These are phyloP conservation scores for Ophiostoma triangulosporum DNA, from an alignment of 2,329 filamentous ascomycete species.

Conservation along the genomic window DNA sequence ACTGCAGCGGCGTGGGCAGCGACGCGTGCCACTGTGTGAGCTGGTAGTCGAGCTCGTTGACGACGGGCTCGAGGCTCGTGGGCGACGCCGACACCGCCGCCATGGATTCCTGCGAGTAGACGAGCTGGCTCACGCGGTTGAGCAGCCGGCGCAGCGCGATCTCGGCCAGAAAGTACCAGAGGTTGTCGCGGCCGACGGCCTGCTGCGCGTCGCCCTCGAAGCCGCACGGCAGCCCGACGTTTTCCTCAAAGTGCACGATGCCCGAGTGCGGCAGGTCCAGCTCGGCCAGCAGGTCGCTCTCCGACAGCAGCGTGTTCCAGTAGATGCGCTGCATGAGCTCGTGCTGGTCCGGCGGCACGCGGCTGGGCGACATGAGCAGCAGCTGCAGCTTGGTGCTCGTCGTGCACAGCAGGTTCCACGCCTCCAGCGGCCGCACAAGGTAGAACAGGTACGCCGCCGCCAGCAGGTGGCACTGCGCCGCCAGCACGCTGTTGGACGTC, in stretches of 20 bases:
- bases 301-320: slow-evolving; percentile 72
- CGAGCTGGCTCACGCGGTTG: slow-evolving; percentile 66
- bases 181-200: slow-evolving; percentile 53
- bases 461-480: slow-evolving; percentile 67
- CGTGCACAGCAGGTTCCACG: slow-evolving; percentile 67
- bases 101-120: slow-evolving; percentile 62
- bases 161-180: slow-evolving; percentile 79
- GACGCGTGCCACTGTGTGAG: slow-evolving; percentile 76
- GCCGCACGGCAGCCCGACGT: slow-evolving; percentile 62
- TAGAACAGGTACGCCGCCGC: slow-evolving; percentile 76
- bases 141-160: slow-evolving; percentile 65
- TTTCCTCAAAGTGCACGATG: slow-evolving; percentile 70
- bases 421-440: slow-evolving; percentile 66
- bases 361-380: slow-evolving; percentile 55
- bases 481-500: slow-evolving; percentile 64
- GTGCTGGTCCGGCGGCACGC: slow-evolving; percentile 55
- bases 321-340: slow-evolving; percentile 68
- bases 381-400: slow-evolving; percentile 73
- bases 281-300: slow-evolving; percentile 68
- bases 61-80: slow-evolving; percentile 61
- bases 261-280: slow-evolving; percentile 72
- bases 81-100: too few relatives aligned
- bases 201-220: slow-evolving; percentile 59
- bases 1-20: slow-evolving; percentile 60
- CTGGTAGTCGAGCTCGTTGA: slow-evolving; percentile 70